A percentile compares a stretch with the other conserved stretches of the same genome.
Evolutionary conservation across 2,329 filamentous ascomycete genomes (phyloP).

Genomic region (Talaromyces verruculosus): DNA sequence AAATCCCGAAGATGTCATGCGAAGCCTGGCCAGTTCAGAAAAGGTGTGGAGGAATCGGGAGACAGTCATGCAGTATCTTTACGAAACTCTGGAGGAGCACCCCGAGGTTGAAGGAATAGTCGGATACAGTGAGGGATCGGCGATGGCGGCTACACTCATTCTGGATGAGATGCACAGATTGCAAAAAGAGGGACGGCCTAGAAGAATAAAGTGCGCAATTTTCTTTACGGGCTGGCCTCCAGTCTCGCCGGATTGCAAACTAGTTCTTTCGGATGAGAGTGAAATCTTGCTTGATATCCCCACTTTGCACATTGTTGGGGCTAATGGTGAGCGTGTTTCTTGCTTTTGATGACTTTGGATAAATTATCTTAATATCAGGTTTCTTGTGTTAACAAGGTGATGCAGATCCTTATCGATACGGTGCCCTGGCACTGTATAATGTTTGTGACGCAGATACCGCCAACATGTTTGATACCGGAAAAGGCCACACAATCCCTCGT

Average conservation of each 20-base stretch:
- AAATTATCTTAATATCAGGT: too few relatives aligned
- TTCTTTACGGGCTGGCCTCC: slow-evolving; percentile 53
- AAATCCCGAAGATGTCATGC: slow-evolving; percentile 23
- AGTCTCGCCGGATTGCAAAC: slow-evolving; percentile 32
- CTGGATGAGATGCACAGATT: slow-evolving; percentile 51
- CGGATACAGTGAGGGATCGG: slow-evolving; percentile 62
- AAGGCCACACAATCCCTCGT: slow-evolving; percentile 62
- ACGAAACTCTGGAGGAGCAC: slow-evolving; percentile 48
- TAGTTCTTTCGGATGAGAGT: slow-evolving; percentile 43
- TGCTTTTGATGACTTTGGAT: not conserved
- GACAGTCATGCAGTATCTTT: slow-evolving; percentile 34
- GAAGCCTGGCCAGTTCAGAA: slow-evolving; percentile 22
- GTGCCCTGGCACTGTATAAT: slow-evolving; percentile 62
- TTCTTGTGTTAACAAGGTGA: not conserved
- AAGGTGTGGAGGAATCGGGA: slow-evolving; percentile 26
- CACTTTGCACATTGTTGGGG: slow-evolving; percentile 43
- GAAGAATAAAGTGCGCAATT: slow-evolving; percentile 47
- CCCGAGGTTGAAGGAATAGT: slow-evolving; percentile 54
- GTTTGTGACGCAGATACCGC: slow-evolving; percentile 61
- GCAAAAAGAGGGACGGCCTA: slow-evolving; percentile 36
- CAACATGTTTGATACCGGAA: slow-evolving; percentile 64
- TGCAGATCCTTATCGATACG: slow-evolving; percentile 61
- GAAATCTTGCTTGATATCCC: slow-evolving; percentile 45
- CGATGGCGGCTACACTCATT: slow-evolving; percentile 55
- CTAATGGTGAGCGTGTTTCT: slow-evolving; percentile 19